Percentiles rank a stretch among this genome's conserved stretches.
These are phyloP conservation scores for Naganishia randhawae DNA, from an alignment of 768 basidiomycete species.

Conservation along the genomic window DNA sequence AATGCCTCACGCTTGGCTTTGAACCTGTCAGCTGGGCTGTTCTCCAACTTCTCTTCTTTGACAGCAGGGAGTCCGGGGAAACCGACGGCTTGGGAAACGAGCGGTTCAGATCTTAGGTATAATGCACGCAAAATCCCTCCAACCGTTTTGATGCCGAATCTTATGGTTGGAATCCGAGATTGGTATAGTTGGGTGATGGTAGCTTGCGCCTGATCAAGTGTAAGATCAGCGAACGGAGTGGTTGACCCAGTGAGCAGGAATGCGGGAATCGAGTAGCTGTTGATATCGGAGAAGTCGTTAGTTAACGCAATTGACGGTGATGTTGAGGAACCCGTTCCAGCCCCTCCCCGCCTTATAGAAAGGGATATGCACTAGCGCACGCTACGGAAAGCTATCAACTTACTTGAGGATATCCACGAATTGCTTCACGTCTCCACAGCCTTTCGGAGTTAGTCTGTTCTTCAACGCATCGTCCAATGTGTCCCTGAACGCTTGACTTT, in stretches of 20 bases:
- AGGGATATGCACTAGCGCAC: background rate
- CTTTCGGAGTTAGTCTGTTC: slow-evolving; percentile 15
- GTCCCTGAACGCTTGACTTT: background rate
- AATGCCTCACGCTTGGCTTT: slow-evolving; percentile 5
- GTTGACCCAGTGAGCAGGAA: slow-evolving; percentile 24
- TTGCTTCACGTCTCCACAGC: slow-evolving; percentile 11
- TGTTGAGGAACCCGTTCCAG: background rate
- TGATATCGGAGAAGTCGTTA: background rate
- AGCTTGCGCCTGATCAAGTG: background rate
- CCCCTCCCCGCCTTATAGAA: background rate
- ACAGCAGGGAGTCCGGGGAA: slow-evolving; percentile 2
- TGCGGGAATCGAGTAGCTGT: slow-evolving; percentile 20
- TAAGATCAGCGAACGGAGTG: slow-evolving; percentile 4
- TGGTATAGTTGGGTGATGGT: slow-evolving; percentile 20
- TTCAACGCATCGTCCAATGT: slow-evolving; percentile 17
- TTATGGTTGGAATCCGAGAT: slow-evolving; percentile 22
- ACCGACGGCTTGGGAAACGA: slow-evolving; percentile 7
- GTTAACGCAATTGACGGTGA: background rate
- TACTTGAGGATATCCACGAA: slow-evolving; percentile 25
- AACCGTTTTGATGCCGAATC: slow-evolving; percentile 21
- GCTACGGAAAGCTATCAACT: background rate
- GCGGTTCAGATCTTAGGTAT: background rate
- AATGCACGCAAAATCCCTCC: slow-evolving; percentile 2
- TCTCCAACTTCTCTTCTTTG: slow-evolving; percentile 8
- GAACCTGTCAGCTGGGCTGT: background rate